These are phyloP conservation scores for Diutina sp. DNA, from an alignment of 1,139 yeast genomes.

Conservation along the genomic window DNA sequence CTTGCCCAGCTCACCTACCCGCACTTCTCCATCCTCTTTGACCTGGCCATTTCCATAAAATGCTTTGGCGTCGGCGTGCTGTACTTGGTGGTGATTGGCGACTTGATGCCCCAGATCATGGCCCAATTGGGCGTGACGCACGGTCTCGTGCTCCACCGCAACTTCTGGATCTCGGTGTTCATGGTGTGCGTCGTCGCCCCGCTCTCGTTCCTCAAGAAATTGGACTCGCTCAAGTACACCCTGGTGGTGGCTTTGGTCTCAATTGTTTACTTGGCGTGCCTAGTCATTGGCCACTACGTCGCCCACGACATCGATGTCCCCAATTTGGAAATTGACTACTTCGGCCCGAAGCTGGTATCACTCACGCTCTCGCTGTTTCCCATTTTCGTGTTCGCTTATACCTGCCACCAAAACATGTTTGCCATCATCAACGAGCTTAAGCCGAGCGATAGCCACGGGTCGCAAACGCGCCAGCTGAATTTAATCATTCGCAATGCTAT, in stretches of 20 bases:
- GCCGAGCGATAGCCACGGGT: constrained; percentile 20
- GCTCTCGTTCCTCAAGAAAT: constrained; percentile 53
- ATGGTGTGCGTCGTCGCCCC: constrained; percentile 54
- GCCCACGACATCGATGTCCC: constrained; percentile 19
- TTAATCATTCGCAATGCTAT: constrained; percentile 44
- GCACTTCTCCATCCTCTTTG: constrained; percentile 25
- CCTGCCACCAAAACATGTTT: constrained; percentile 92
- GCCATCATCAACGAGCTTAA: constrained; percentile 71
- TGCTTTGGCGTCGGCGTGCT: constrained; percentile 89
- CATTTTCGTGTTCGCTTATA: constrained; percentile 86
- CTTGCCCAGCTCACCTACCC: constrained; percentile 44
- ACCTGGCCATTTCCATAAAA: constrained; percentile 74
- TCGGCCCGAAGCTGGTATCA: constrained; percentile 26
- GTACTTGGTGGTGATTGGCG: constrained; percentile 82
- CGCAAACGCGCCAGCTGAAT: constrained; percentile 39
- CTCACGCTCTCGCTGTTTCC: constrained; percentile 49
- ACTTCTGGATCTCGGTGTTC: constrained; percentile 60
- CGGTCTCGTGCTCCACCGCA: constrained; percentile 27
- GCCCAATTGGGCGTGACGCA: constrained; percentile 24
- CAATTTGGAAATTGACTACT: constrained; percentile 10
- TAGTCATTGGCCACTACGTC: constrained; percentile 57
- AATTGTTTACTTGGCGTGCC: constrained; percentile 63
- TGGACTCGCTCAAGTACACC: constrained; percentile 81
- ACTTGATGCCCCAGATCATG: constrained; percentile 70
- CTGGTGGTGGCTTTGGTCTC: constrained; percentile 75